A percentile compares a stretch with the other conserved stretches of the same genome.
Conservation (phyloP, 2,329 filamentous ascomycete genomes). For the Penicillium sp. region DNA sequence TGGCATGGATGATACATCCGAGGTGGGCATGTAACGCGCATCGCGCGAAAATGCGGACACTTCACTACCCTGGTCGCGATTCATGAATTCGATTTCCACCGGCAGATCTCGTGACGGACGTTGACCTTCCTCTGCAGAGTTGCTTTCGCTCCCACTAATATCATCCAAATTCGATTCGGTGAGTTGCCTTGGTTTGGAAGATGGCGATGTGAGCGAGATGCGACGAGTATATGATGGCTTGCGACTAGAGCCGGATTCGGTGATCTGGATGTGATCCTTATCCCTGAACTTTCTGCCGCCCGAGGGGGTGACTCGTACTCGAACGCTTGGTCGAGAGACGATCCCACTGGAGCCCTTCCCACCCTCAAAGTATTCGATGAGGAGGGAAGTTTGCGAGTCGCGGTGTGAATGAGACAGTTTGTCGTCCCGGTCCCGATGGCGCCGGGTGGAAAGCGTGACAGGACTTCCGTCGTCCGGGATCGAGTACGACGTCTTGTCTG, state of each 20-base stretch:
- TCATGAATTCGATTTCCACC: conserved; percentile 85
- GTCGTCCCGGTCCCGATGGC: conserved; percentile 59
- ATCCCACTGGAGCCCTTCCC: conserved; percentile 59
- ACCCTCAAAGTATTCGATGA: conserved; percentile 94
- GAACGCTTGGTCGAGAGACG: conserved; percentile 77
- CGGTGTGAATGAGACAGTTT: conserved; percentile 55
- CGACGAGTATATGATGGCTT: conserved; percentile 70
- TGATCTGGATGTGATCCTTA: conserved; percentile 82
- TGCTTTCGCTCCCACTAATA: conserved; percentile 70
- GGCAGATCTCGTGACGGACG: conserved; percentile 70
- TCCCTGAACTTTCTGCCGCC: conserved; percentile 52
- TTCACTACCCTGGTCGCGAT: conserved; percentile 65
- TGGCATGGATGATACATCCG: conserved; percentile 84
- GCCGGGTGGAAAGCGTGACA: conserved; percentile 79
- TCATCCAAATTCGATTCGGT: conserved; percentile 55
- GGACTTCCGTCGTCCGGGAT: conserved; percentile 65
- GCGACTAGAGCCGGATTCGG: conserved; percentile 71
- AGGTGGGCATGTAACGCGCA: conserved; percentile 67
- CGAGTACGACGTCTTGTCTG: conserved; percentile 53
- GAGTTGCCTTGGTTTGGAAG: conserved; percentile 38
- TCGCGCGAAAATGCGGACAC: conserved; percentile 61
- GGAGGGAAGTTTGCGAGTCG: conserved; percentile 80
- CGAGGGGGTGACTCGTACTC: conserved; percentile 77
- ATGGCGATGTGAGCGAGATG: conserved; percentile 59
- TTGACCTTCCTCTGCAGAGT: conserved; percentile 74